Evolutionary conservation across 192 early-diverging fungal species (phyloP), one percentile per base, ranked within the genome.

Genomic region (Podila epigama): DNA sequence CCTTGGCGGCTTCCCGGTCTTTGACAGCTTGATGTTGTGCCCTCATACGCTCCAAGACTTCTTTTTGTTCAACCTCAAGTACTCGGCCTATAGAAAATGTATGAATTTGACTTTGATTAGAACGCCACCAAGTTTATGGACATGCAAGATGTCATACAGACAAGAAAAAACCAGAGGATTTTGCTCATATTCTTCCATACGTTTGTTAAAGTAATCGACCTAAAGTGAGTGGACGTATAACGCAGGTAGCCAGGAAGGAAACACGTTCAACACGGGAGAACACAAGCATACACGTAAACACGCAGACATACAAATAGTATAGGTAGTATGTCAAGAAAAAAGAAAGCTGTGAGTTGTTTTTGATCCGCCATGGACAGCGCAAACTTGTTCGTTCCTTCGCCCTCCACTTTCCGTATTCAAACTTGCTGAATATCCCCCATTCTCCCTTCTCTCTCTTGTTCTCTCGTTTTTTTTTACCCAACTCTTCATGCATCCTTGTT

Each of bases 401-500:
- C n/a, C n/a, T n/a, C n/a, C n/a, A n/a, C n/a, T n/a, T n/a, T n/a
- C n/a, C n/a, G n/a, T n/a, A n/a, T n/a, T n/a, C n/a, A n/a, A n/a
- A n/a, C n/a, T 27, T 29, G 27, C 6, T 3, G 18, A 44, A 44
- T 15, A 9, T 48, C 42, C 33, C 16, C 33, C 28, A 5, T 20
- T 59, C 20, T 40, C n/a, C 51, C 10, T 28, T 41, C n/a, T 40
- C n/a, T 50, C 10, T 28, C 33, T 11, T 25, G 31, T 1, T 41
- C 33, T 55, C 16, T 11, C 12, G 34, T 4, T 18, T 27, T 4
- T 12, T 10, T 69, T 81, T 79, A 92, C 91, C 91, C 91, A 92
- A 35, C 88, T 90, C 42, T 89, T 82, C 71, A 92, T 84, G 62
- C 91, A 92, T 3, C 83, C 88, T 18, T 83, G 79, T 35, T 91